A percentile compares a stretch with the other conserved stretches of the same genome.
Evolutionary conservation across 495 filamentous ascomycete genomes (phyloP).

Genomic region (Xylaria nigripes): DNA sequence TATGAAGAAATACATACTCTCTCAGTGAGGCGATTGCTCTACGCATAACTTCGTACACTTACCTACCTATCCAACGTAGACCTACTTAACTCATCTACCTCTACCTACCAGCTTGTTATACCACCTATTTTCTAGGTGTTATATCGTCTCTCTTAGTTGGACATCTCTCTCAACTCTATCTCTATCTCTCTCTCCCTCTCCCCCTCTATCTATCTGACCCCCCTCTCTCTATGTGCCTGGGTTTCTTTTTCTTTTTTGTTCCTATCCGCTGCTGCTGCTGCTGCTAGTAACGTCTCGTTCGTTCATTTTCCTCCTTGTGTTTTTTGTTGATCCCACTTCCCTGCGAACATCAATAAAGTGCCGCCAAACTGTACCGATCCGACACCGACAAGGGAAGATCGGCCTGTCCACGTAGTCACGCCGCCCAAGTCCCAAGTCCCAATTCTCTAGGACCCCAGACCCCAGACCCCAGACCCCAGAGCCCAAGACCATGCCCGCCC

Average conservation of each 20-base stretch:
- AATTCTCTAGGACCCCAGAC: neutral
- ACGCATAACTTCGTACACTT: no score
- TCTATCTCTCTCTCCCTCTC: neutral
- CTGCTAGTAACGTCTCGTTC: neutral
- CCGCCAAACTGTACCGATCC: conserved; percentile 5
- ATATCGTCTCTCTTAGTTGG: neutral
- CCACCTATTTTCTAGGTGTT: no score
- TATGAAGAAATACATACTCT: no score
- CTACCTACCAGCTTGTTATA: no score
- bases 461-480: neutral
- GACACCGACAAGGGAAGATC: neutral
- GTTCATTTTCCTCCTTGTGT: neutral
- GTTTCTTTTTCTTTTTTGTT: neutral
- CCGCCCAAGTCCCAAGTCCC: conserved; percentile 1
- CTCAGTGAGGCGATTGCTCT: no score
- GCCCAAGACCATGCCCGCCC: conserved; percentile 1
- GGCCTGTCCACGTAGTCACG: conserved; percentile 11
- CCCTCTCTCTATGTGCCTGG: neutral
- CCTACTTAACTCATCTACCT: no score
- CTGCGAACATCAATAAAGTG: neutral
- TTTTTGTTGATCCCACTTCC: neutral
- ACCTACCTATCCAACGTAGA: no score
- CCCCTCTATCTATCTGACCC: neutral
- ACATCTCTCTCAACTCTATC: neutral
- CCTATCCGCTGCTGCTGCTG: neutral